These are phyloP conservation scores for Aquanectria penicillioides DNA, from an alignment of 2,329 filamentous ascomycete species.

Conservation along the genomic window DNA sequence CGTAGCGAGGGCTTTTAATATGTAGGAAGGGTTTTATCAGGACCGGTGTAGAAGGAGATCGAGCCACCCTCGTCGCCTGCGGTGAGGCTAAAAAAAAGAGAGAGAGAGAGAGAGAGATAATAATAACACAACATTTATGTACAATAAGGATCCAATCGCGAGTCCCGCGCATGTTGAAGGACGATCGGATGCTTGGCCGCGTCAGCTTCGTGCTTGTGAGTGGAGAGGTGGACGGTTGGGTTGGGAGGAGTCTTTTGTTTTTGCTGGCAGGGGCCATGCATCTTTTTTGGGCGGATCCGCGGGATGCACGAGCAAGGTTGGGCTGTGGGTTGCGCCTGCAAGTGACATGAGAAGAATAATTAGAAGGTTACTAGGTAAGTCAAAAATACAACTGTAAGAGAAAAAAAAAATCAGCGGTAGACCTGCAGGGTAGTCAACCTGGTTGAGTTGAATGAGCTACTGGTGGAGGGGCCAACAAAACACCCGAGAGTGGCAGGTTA, in stretches of 20 bases:
- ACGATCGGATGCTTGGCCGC: conserved; percentile 14
- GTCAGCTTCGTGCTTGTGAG: conserved; percentile 2
- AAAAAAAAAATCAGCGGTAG: neutral
- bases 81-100: too few relatives aligned
- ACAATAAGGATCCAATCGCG: neutral
- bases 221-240: conserved; percentile 1
- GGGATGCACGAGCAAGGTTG: too few relatives aligned
- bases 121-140: neutral
- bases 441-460: too few relatives aligned
- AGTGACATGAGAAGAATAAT: neutral
- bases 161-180: neutral
- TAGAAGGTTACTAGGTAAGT: neutral
- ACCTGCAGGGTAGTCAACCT: too few relatives aligned
- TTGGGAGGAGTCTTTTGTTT: neutral
- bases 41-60: neutral
- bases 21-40: too few relatives aligned
- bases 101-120: neutral
- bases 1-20: too few relatives aligned
- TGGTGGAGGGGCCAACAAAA: too few relatives aligned
- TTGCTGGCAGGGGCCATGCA: too few relatives aligned
- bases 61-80: too few relatives aligned
- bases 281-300: too few relatives aligned
- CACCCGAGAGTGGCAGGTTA: too few relatives aligned
- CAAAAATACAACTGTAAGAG: neutral
- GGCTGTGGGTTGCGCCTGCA: too few relatives aligned